A percentile compares a stretch with the other conserved stretches of the same genome.
Evolutionary conservation across 257 asterid species (phyloP).

Genomic region (Cordia subcordata): DNA sequence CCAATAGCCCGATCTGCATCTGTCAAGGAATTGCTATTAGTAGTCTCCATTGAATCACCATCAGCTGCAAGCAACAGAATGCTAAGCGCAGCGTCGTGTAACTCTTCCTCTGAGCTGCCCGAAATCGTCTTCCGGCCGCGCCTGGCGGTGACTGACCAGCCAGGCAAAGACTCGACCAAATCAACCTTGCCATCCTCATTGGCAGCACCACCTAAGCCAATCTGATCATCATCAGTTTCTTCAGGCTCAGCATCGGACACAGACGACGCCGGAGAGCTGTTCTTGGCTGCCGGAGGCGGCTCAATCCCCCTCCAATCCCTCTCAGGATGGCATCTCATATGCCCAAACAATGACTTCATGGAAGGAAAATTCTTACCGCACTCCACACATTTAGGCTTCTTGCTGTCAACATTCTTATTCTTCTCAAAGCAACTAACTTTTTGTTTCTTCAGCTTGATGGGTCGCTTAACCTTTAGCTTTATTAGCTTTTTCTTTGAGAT

Average conservation of each 20-base stretch:
- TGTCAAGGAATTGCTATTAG: slow-evolving; percentile 15
- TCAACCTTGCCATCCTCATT: not conserved
- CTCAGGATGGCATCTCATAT: slow-evolving; percentile 60
- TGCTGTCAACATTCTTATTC: not conserved
- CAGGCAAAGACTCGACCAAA: slow-evolving; percentile 7
- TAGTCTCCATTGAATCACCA: slow-evolving; percentile 12
- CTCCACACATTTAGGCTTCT: not conserved
- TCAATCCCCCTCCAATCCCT: slow-evolving; percentile 56
- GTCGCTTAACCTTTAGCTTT: not conserved
- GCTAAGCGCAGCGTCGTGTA: slow-evolving; percentile 30
- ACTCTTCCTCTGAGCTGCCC: slow-evolving; percentile 14
- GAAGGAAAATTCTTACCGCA: slow-evolving; percentile 48
- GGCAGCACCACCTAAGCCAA: not conserved
- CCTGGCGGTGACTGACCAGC: slow-evolving; percentile 53
- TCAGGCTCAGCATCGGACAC: slow-evolving; percentile 18
- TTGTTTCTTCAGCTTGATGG: slow-evolving; percentile 19
- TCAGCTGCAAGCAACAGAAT: slow-evolving; percentile 44
- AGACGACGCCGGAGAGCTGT: slow-evolving; percentile 9
- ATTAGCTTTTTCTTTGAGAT: slow-evolving; percentile 13
- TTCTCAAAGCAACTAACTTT: not conserved
- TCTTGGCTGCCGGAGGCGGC: slow-evolving; percentile 30
- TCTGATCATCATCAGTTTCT: not conserved
- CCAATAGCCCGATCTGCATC: not conserved
- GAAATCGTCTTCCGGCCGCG: slow-evolving; percentile 42
- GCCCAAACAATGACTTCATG: slow-evolving; percentile 51